Base-by-base conservation (phyloP, 2,329 filamentous ascomycete species). In the Rachicladosporium sp. region DNA sequence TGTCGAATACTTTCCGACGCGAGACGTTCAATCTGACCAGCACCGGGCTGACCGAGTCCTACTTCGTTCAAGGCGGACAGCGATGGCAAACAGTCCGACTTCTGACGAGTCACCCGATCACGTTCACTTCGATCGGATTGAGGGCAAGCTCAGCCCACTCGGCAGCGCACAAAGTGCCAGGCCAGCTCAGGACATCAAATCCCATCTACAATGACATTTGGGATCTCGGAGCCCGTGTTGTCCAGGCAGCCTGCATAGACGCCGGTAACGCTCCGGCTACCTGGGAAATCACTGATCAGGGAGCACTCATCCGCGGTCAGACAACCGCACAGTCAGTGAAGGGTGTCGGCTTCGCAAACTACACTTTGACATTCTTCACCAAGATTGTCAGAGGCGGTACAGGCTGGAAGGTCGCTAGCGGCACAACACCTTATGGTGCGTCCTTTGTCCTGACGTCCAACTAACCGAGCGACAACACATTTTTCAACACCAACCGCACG, bases 1-100 rank as follows among this genome's bases (percentile, higher is more conserved):
- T 64, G 1, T 48, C 53, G 13, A 63, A 59, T 38, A 54, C 50
- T 2, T 65, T 61, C 40, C 56, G 63, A 2, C 50, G 57, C 3
- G 61, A 66, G 40, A 64, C 61, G 0, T 60, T 65, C 42, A 55
- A 63, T 8, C 30, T 65, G n/a, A 60, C 56, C 0, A 33, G 42
- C 0, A 7, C 37, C 1, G 61, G 63, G 2, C 38, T 43, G 2
- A 13, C 56, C 0, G 40, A 57, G 6, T 59, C 55, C 1, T 60
- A 52, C 12, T 56, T 67, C 30, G 40, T 65, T 0, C 64, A 67
- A 45, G 64, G 63, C 4, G 62, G 60, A 0, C 61, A 64, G 44
- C 46, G 59, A 44, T 67, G 63, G 63, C 54, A 65, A 42, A 56
- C 59, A 0, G 47, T 65, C 15, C 50, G 51, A 2, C 48, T 66